phyloP scores from a whole-genome alignment of 2,329 filamentous ascomycete genomes.

The Raffaelea albimanens region DNA sequence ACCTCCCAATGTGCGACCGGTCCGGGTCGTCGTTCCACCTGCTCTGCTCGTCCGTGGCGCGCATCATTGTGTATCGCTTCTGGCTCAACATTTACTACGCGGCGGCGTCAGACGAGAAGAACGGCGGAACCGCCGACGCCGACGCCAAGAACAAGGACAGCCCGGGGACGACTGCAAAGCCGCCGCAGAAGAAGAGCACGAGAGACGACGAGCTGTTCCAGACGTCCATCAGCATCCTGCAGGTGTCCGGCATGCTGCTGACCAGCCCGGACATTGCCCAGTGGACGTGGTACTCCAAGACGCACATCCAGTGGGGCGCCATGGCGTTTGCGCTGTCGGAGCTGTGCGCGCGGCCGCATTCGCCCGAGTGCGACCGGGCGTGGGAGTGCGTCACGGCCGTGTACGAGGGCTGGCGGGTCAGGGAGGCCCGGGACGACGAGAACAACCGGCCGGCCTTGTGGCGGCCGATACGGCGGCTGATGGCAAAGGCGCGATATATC shows the following conservation, averaged over 20 bases:
- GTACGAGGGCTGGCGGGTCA: neutral
- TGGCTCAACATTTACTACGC: constrained; percentile 20
- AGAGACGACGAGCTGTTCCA: neutral
- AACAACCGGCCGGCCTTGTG: neutral
- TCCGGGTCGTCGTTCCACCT: constrained; percentile 18
- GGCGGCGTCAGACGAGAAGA: constrained; percentile 2
- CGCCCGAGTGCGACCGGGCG: constrained; percentile 2
- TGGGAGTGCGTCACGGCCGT: constrained; percentile 1
- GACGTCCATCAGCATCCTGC: neutral
- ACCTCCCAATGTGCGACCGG: constrained; percentile 13
- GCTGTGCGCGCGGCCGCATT: neutral
- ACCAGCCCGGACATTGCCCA: neutral
- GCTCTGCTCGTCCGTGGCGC: constrained; percentile 13
- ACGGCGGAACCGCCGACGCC: neutral
- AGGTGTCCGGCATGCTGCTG: neutral
- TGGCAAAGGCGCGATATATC: constrained; percentile 2
- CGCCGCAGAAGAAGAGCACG: too few relatives aligned
- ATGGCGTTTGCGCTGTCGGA: constrained; percentile 1
- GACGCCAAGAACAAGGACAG: too few relatives aligned
- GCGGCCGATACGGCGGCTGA: constrained; percentile 2
- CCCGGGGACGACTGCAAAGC: too few relatives aligned
- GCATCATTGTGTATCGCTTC: constrained; percentile 16
- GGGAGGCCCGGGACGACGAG: neutral
- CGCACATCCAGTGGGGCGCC: constrained; percentile 3
- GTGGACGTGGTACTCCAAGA: constrained; percentile 2